Conservation (phyloP, 1,139 yeast species). For the Schwanniomyces etchellsii region DNA sequence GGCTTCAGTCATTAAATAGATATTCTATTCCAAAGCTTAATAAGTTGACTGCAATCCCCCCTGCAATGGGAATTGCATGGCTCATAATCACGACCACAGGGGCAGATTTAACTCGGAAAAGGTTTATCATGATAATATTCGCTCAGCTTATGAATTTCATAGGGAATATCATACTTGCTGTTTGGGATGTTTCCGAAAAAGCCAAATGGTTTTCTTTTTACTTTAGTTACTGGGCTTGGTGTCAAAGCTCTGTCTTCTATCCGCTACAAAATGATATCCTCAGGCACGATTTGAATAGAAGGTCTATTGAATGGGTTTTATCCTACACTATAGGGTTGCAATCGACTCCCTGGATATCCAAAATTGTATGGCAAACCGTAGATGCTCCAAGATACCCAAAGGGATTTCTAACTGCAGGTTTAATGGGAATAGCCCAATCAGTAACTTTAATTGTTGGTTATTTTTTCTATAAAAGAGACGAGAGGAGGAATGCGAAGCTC, state of each 20-base stretch:
- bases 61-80: slow-evolving; percentile 48
- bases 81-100: slow-evolving; percentile 30
- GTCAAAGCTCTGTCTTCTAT: slow-evolving; percentile 19
- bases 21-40: slow-evolving; percentile 36
- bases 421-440: slow-evolving; percentile 14
- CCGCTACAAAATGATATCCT: slow-evolving; percentile 18
- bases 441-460: slow-evolving; percentile 23
- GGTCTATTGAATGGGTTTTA: slow-evolving; percentile 21
- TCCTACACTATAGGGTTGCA: slow-evolving; percentile 22
- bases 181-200: slow-evolving; percentile 32
- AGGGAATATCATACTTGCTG: slow-evolving; percentile 28
- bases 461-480: slow-evolving; percentile 48
- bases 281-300: slow-evolving; percentile 17
- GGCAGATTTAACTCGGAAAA: slow-evolving; percentile 23
- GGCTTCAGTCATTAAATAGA: slow-evolving; percentile 43
- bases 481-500: slow-evolving; percentile 35
- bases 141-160: slow-evolving; percentile 24
- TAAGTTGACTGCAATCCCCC: slow-evolving; percentile 37
- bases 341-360: slow-evolving; percentile 20
- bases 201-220: slow-evolving; percentile 34
- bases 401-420: slow-evolving; percentile 36
- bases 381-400: slow-evolving; percentile 46
- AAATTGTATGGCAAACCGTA: slow-evolving; percentile 32
- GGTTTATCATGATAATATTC: slow-evolving; percentile 20
- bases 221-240: slow-evolving; percentile 14